These are phyloP conservation scores for Glaciozyma martinii DNA, from an alignment of 768 basidiomycete genomes.

Conservation along the genomic window DNA sequence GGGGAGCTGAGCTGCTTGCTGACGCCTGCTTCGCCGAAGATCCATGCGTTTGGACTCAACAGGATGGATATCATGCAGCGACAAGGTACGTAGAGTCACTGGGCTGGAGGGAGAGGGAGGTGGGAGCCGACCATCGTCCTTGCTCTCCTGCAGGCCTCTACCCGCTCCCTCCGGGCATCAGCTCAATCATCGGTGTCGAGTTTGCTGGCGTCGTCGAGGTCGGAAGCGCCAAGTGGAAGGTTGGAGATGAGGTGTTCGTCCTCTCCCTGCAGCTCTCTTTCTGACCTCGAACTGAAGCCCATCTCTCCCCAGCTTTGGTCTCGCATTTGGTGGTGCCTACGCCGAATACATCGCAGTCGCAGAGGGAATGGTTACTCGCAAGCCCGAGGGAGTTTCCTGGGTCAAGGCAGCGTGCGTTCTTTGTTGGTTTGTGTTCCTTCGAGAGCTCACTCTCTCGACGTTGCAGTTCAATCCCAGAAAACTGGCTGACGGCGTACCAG, in stretches of 20 bases:
- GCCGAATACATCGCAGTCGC: slow-evolving; percentile 48
- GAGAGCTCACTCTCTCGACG: background rate
- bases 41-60: slow-evolving; percentile 35
- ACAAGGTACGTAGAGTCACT: slow-evolving; percentile 13
- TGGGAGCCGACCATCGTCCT: background rate
- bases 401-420: slow-evolving; percentile 66
- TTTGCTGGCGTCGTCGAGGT: slow-evolving; percentile 32
- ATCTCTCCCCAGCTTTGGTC: slow-evolving; percentile 26
- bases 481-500: slow-evolving; percentile 67
- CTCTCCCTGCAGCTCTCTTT: too few species aligned
- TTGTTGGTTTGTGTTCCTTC: too few species aligned
- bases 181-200: slow-evolving; percentile 34
- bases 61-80: slow-evolving; percentile 34
- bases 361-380: slow-evolving; percentile 59
- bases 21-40: background rate
- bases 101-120: too few species aligned
- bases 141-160: slow-evolving; percentile 22
- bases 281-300: background rate
- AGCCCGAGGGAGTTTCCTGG: slow-evolving; percentile 69
- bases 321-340: slow-evolving; percentile 34
- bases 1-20: background rate
- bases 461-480: slow-evolving; percentile 58
- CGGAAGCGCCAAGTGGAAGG: slow-evolving; percentile 15
- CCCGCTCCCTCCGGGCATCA: slow-evolving; percentile 32
- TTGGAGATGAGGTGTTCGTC: slow-evolving; percentile 29